A percentile compares a stretch with the other conserved stretches of the same genome.
Evolutionary conservation across 2,329 filamentous ascomycete genomes (phyloP).

Genomic region (Aspergillus calidoustus): DNA sequence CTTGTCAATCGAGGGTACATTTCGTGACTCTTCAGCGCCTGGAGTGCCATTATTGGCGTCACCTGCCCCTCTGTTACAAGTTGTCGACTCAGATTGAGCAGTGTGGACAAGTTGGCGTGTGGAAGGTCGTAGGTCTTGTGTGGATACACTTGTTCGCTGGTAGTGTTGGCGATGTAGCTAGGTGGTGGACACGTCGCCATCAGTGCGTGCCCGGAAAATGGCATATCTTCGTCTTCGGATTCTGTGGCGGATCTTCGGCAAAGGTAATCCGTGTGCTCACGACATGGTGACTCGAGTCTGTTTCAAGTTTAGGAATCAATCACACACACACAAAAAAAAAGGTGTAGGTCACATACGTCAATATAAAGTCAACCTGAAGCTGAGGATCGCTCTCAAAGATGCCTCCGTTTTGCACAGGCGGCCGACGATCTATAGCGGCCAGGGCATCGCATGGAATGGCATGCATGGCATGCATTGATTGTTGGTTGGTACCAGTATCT

Average conservation of each 20-base stretch:
- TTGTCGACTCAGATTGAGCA: constrained; percentile 82
- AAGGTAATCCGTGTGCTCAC: constrained; percentile 72
- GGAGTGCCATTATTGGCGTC: constrained; percentile 94
- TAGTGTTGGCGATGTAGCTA: constrained; percentile 60
- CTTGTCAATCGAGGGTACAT: constrained; percentile 67
- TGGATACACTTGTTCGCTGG: constrained; percentile 59
- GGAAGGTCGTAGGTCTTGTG: constrained; percentile 80
- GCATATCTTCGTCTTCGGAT: constrained; percentile 64
- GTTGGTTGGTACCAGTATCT: constrained; percentile 30
- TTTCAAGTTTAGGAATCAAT: constrained; percentile 5
- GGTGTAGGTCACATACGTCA: constrained; percentile 42
- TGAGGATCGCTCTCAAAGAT: constrained; percentile 53
- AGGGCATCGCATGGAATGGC: constrained; percentile 29
- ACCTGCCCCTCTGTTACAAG: constrained; percentile 81
- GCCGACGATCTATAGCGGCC: constrained; percentile 31
- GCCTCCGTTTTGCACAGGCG: constrained; percentile 31
- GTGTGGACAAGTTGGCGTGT: constrained; percentile 75
- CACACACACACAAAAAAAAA: neutral
- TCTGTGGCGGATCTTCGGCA: constrained; percentile 74
- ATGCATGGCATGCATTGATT: constrained; percentile 28
- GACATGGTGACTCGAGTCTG: constrained; percentile 60
- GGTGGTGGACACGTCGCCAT: constrained; percentile 91
- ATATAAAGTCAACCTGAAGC: constrained; percentile 53
- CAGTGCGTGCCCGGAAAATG: constrained; percentile 81
- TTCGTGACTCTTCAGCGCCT: constrained; percentile 75